Percentiles rank a stretch among this genome's conserved stretches.
These are phyloP conservation scores for Aspergillus amoenus DNA, from an alignment of 2,329 filamentous ascomycete species.

Conservation along the genomic window DNA sequence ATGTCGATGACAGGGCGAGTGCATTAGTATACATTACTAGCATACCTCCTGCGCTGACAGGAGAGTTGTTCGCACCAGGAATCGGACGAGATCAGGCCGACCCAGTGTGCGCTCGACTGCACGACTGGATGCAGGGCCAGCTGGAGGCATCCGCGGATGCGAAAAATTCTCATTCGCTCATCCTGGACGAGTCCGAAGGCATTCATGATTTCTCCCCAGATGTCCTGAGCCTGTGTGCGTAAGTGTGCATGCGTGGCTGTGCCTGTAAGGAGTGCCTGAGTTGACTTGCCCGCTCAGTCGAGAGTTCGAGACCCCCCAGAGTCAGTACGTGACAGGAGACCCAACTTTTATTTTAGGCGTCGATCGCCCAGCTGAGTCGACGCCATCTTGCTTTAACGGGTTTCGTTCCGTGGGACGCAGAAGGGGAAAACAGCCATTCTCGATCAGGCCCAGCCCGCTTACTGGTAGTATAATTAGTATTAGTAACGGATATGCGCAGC, in stretches of 20 bases:
- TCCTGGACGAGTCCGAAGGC: not conserved
- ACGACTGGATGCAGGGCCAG: not conserved
- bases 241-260: constrained; percentile 13
- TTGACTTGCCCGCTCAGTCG: too few relatives aligned
- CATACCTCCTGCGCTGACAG: not conserved
- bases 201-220: not conserved
- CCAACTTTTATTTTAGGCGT: constrained; percentile 1
- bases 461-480: too few relatives aligned
- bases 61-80: not conserved
- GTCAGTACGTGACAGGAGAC: not conserved
- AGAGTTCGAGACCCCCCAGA: not conserved
- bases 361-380: constrained; percentile 3
- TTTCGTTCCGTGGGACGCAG: not conserved
- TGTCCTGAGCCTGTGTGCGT: not conserved
- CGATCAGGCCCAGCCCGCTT: too few relatives aligned
- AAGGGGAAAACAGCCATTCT: not conserved
- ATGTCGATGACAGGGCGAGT: constrained; percentile 10
- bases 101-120: not conserved
- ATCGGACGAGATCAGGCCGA: constrained; percentile 2
- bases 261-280: constrained; percentile 14
- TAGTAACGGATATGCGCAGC: too few relatives aligned
- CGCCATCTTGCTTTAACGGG: not conserved
- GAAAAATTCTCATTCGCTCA: constrained; percentile 5
- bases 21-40: not conserved
- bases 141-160: constrained; percentile 4